Conservation (phyloP, 495 filamentous ascomycete species). For the Opeltia flavorubescens region DNA sequence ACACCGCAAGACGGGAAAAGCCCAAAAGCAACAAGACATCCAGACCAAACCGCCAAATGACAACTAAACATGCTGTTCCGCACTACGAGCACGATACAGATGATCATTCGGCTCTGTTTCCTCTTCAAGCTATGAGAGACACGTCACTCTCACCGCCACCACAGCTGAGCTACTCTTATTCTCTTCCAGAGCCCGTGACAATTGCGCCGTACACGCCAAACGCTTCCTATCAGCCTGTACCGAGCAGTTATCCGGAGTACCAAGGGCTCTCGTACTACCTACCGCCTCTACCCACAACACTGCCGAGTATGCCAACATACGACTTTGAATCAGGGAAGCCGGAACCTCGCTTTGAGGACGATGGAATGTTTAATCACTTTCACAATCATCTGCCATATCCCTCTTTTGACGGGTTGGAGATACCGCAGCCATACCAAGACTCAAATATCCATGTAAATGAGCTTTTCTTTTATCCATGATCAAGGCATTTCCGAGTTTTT, state of each 20-base stretch:
- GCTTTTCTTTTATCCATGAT: constrained; percentile 18
- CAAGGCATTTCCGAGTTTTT: not conserved
- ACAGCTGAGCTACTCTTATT: constrained; percentile 56
- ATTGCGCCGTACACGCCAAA: constrained; percentile 49
- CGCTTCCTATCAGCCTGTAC: constrained; percentile 52
- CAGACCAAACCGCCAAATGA: constrained; percentile 31
- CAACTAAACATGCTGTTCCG: constrained; percentile 23
- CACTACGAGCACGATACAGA: constrained; percentile 32
- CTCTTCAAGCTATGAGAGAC: constrained; percentile 57
- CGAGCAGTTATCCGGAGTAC: constrained; percentile 39
- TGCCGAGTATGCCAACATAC: constrained; percentile 55
- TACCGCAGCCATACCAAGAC: constrained; percentile 48
- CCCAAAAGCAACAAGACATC: constrained; percentile 30
- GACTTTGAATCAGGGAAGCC: constrained; percentile 45
- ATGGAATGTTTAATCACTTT: constrained; percentile 55
- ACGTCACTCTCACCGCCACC: constrained; percentile 57
- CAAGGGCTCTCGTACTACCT: constrained; percentile 48
- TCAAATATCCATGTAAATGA: constrained; percentile 58
- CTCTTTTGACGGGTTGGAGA: constrained; percentile 61
- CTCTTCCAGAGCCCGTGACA: constrained; percentile 50
- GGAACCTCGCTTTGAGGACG: constrained; percentile 38
- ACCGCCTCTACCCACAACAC: constrained; percentile 41
- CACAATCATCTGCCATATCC: constrained; percentile 54
- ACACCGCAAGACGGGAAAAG: constrained; percentile 35
- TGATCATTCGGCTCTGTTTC: constrained; percentile 39